Evolutionary conservation across 306 rosid genomes (phyloP), one percentile per base, ranked within the genome.

Genomic region (Cicer bijugum): DNA sequence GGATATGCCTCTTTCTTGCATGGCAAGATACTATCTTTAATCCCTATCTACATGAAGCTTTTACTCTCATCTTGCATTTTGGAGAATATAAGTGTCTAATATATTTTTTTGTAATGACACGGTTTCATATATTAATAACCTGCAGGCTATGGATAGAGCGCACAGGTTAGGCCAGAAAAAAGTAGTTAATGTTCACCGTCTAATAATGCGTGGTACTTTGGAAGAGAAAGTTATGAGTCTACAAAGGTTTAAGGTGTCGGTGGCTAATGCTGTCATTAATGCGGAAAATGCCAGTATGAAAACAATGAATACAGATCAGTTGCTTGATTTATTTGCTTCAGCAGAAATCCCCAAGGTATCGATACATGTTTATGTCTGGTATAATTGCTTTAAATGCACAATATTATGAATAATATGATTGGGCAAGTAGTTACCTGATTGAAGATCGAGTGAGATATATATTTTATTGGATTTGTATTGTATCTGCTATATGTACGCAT

Each of bases 91-190:
- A 16, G 39, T 50, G 39, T 83, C 4, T 39, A 19, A 58, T 60
- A 19, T 14, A 37, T 63, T 3, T 69, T 48, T 75, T 17, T 23
- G 42, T 44, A 44, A 51, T 70, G 15, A 58, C 57, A 8, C 52
- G 5, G 46, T 53, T 58, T 68, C 68, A 12, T 75, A 48, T 81
- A 45, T 53, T 1, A 42, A 40, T 78, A 42, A 72, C 37, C 76
- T 75, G 86, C 86, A 93, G 98, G 98, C 98, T 72, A 94, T 94
- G 98, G 97, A 94, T 82, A 89, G 96, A 84, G 97, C 98, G 46
- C 98, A 94, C 79, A 87, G 98, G 82, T 85, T 94, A 66, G 98
- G 98, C 78, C 98, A 94, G 89, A 87, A 85, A 79, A 94, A 87
- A 71, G 98, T 94, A 15, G 97, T 94, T 71, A 88, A 91, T 67